These are phyloP conservation scores for Urochloa ruziziensis DNA, from an alignment of 176 grass and related monocot species.

Conservation along the genomic window DNA sequence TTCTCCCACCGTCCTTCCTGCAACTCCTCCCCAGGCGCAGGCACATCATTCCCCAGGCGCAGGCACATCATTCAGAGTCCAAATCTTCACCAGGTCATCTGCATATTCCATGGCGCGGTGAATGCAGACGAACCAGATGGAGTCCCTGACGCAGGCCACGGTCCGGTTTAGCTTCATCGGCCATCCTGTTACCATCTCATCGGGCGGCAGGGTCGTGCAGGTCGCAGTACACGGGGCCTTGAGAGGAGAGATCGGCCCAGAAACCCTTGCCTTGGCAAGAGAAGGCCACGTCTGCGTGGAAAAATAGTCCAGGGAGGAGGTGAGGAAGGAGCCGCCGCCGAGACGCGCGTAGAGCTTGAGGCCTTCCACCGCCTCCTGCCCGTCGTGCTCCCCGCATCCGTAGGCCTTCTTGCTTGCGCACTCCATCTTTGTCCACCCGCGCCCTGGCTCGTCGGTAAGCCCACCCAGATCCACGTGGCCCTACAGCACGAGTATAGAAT, in stretches of 20 bases:
- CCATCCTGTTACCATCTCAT: no score
- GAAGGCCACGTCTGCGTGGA: background rate
- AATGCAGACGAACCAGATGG: conserved; percentile 3
- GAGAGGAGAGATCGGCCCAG: no score
- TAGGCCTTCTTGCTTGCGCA: background rate
- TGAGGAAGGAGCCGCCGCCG: background rate
- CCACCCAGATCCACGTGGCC: background rate
- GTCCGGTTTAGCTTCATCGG: background rate
- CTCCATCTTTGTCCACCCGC: background rate
- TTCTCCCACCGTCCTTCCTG: background rate
- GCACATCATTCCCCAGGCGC: background rate
- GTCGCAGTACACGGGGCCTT: no score
- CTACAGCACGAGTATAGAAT: background rate
- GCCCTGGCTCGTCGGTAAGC: background rate
- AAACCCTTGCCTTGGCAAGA: no score
- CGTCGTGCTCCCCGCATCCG: background rate
- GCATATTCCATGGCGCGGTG: no score
- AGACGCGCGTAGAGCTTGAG: background rate
- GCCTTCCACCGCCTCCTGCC: background rate
- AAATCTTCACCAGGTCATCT: background rate
- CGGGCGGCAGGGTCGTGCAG: no score
- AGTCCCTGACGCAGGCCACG: background rate
- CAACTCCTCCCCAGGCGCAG: background rate
- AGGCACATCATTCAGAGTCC: conserved; percentile 3
- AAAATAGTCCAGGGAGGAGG: background rate